Evolutionary conservation across 2,329 filamentous ascomycete species (phyloP), one percentile per base, ranked within the genome.

Genomic region (Shiraia bambusicola): DNA sequence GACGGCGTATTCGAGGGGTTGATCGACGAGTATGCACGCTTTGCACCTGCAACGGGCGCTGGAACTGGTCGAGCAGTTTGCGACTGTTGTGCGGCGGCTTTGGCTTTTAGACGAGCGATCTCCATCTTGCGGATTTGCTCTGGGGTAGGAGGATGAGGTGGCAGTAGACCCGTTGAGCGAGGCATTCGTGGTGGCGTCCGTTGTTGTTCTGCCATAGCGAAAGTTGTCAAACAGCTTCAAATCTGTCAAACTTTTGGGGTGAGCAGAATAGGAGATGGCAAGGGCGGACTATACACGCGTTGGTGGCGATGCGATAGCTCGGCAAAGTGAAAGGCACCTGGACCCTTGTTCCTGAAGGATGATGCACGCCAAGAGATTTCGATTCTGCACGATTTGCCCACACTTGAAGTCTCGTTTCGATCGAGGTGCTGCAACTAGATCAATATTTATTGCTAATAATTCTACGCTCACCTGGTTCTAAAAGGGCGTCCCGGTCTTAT

Each of bases 91-190:
- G 84, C 82, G 44, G 80, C 79, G 59, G 90, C 91, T 77, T 96
- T 97, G 40, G 93, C 88, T 70, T 84, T 87, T 22, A 96, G 79
- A 14, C 92, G 82, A 57, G 84, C 91, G 67, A 92, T 83, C 81
- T 96, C 92, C 65, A 82, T 81, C 51, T 74, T 74, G 35, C 79
- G 75, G 34, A 81, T 74, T 62, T 83, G 80, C 56, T 84, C 81
- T 8, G 81, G 79, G 2, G 80, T 83, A 25, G 81, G 70, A 27
- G 77, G 75, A 16, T 72, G 69, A 28, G 67, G 61, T 25, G 74
- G 69, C 25, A 72, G 61, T 34, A 66, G 65, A 33, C 69, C 71
- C 16, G 71, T 47, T 41, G 59, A 63, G 52, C 59, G 59, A 40
- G 50, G 69, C 59, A 45, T 68, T 52, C 49, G 69, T 50, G 73